phyloP scores from a whole-genome alignment of 2,329 filamentous ascomycete genomes.

The Penicillium verrucosum region DNA sequence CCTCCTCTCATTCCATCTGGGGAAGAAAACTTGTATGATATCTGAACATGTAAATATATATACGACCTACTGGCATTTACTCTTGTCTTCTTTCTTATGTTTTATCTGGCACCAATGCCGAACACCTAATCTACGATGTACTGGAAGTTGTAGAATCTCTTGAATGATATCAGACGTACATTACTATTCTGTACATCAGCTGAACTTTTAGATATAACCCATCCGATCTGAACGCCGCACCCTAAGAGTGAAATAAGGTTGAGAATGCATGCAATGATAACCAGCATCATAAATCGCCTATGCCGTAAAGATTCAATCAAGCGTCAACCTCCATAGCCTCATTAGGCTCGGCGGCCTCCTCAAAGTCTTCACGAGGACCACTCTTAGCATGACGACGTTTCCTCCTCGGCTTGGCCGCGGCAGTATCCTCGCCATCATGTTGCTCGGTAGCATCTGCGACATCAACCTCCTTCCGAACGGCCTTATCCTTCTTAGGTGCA shows the following conservation, averaged over 20 bases:
- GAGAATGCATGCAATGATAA: slow-evolving; percentile 15
- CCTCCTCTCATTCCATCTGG: slow-evolving; percentile 5
- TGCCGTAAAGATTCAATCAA: slow-evolving; percentile 12
- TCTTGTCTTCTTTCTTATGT: background rate
- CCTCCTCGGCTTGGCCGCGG: slow-evolving; percentile 33
- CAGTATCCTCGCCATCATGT: slow-evolving; percentile 23
- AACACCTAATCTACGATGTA: background rate
- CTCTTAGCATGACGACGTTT: slow-evolving; percentile 37
- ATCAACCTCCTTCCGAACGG: slow-evolving; percentile 9
- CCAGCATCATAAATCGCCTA: slow-evolving; percentile 11
- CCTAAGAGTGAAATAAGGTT: slow-evolving; percentile 12
- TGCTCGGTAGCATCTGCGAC: slow-evolving; percentile 21
- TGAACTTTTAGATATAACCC: slow-evolving; percentile 25
- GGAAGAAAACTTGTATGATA: slow-evolving; percentile 13
- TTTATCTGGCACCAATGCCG: background rate
- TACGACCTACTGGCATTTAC: background rate
- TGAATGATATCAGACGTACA: slow-evolving; percentile 19
- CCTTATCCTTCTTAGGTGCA: slow-evolving; percentile 19
- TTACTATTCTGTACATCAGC: slow-evolving; percentile 11
- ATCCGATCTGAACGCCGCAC: slow-evolving; percentile 32
- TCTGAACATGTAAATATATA: slow-evolving; percentile 3
- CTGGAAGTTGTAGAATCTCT: background rate
- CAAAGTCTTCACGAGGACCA: slow-evolving; percentile 20
- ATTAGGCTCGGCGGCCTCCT: slow-evolving; percentile 16
- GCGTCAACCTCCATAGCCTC: slow-evolving; percentile 20